phyloP scores from a whole-genome alignment of 2,329 filamentous ascomycete species.

The Pseudonectria foliicola region DNA sequence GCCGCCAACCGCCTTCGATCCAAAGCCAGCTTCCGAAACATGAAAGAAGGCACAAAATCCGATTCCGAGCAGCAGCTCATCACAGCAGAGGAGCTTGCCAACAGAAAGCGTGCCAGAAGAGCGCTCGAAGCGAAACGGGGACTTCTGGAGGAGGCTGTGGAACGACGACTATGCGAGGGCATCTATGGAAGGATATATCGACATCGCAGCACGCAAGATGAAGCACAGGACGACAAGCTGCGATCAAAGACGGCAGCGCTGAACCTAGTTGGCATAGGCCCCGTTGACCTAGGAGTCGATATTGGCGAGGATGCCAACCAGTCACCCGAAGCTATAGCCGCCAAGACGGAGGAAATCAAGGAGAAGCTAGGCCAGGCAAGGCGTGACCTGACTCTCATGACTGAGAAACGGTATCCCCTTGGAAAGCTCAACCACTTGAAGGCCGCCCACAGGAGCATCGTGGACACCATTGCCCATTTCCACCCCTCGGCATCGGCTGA shows the following conservation, averaged over 20 bases:
- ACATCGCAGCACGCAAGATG: slow-evolving; percentile 85
- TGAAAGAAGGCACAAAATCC: slow-evolving; percentile 43
- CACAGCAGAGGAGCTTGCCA: slow-evolving; percentile 74
- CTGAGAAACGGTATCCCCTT: slow-evolving; percentile 76
- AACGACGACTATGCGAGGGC: slow-evolving; percentile 75
- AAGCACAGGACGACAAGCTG: slow-evolving; percentile 89
- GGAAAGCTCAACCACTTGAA: slow-evolving; percentile 88
- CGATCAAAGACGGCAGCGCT: slow-evolving; percentile 90
- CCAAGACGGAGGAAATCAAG: slow-evolving; percentile 61
- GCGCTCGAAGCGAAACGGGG: slow-evolving; percentile 70
- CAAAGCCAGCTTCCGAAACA: slow-evolving; percentile 47
- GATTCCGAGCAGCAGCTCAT: slow-evolving; percentile 74
- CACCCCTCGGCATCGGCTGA: slow-evolving; percentile 83
- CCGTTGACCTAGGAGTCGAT: slow-evolving; percentile 77
- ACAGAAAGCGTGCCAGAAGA: slow-evolving; percentile 70
- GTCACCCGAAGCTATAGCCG: slow-evolving; percentile 49
- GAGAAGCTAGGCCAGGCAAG: slow-evolving; percentile 66
- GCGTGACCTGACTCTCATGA: slow-evolving; percentile 68
- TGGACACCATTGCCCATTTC: slow-evolving; percentile 69
- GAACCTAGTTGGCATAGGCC: slow-evolving; percentile 81
- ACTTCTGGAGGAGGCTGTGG: slow-evolving; percentile 83
- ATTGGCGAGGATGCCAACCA: slow-evolving; percentile 51
- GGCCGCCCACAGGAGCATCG: slow-evolving; percentile 85
- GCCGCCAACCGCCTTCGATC: slow-evolving; percentile 49
- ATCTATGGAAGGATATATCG: slow-evolving; percentile 86